phyloP scores from a whole-genome alignment of 2,329 filamentous ascomycete species.

The Trichoderma polysporum region DNA sequence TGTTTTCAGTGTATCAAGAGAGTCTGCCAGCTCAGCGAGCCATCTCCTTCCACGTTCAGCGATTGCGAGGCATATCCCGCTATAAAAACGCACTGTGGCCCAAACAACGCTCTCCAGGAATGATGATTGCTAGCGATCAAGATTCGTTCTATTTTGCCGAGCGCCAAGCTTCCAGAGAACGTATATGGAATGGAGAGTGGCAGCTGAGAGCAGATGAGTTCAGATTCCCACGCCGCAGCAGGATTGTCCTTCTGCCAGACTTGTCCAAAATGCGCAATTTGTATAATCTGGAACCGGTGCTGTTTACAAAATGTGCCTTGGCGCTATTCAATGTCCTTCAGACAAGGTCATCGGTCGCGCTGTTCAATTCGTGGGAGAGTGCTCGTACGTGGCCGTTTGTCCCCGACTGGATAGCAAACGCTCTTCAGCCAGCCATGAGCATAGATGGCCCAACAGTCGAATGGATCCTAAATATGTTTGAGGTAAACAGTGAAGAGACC shows the following conservation, averaged over 20 bases:
- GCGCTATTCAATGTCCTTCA: slow-evolving; percentile 36
- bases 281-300: slow-evolving; percentile 28
- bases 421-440: slow-evolving; percentile 38
- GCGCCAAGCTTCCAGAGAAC: slow-evolving; percentile 27
- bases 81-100: slow-evolving; percentile 36
- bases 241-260: slow-evolving; percentile 31
- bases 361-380: slow-evolving; percentile 38
- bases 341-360: slow-evolving; percentile 33
- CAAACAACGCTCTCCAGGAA: slow-evolving; percentile 33
- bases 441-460: slow-evolving; percentile 40
- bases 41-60: slow-evolving; percentile 33
- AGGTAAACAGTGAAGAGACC: slow-evolving; percentile 30
- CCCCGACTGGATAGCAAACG: slow-evolving; percentile 35
- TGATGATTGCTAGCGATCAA: slow-evolving; percentile 36
- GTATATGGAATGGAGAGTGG: slow-evolving; percentile 35
- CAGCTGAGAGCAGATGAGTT: slow-evolving; percentile 27
- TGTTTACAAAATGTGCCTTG: slow-evolving; percentile 36
- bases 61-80: slow-evolving; percentile 38
- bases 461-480: slow-evolving; percentile 38
- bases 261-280: slow-evolving; percentile 27
- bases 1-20: slow-evolving; percentile 33
- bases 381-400: slow-evolving; percentile 41
- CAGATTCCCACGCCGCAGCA: slow-evolving; percentile 33
- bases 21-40: slow-evolving; percentile 31
- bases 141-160: slow-evolving; percentile 24